A percentile compares a stretch with the other conserved stretches of the same genome.
phyloP scores from a whole-genome alignment of 2,329 filamentous ascomycete genomes.

The Ilyonectria sp. region DNA sequence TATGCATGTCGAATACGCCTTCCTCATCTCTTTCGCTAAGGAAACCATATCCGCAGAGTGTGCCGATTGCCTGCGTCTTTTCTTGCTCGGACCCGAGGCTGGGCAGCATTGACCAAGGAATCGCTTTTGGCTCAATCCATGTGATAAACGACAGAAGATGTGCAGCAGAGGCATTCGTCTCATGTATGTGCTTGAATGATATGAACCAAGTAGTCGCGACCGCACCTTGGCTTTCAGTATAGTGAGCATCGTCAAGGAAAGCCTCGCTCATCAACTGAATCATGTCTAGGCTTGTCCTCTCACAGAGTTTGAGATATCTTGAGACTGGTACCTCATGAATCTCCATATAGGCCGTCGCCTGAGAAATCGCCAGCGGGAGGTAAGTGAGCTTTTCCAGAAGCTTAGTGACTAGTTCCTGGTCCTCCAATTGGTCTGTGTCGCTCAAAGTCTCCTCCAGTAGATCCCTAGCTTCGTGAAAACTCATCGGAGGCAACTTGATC shows the following conservation, averaged over 20 bases:
- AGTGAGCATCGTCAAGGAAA: constrained; percentile 53
- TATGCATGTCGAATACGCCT: constrained; percentile 56
- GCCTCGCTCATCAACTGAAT: constrained; percentile 37
- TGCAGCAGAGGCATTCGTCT: constrained; percentile 49
- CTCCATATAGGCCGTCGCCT: constrained; percentile 60
- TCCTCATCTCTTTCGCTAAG: constrained; percentile 43
- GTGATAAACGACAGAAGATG: constrained; percentile 58
- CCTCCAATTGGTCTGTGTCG: neutral
- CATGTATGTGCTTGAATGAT: constrained; percentile 58
- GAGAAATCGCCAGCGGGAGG: constrained; percentile 57
- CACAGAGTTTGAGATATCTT: constrained; percentile 54
- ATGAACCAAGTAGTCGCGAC: constrained; percentile 58
- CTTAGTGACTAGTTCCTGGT: neutral
- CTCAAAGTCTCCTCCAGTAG: neutral
- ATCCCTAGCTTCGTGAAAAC: neutral
- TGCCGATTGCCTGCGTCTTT: constrained; percentile 50
- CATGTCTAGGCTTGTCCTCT: constrained; percentile 49
- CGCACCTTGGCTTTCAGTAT: constrained; percentile 52
- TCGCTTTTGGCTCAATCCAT: constrained; percentile 57
- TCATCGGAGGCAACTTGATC: constrained; percentile 10
- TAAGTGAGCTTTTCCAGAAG: constrained; percentile 47
- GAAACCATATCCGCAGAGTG: constrained; percentile 53
- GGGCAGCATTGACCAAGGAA: constrained; percentile 56
- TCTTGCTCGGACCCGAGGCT: constrained; percentile 30
- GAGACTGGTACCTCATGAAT: constrained; percentile 42